Conservation (phyloP, 1,284 basidiomycete genomes). For the Marasmius tenuissimus region DNA sequence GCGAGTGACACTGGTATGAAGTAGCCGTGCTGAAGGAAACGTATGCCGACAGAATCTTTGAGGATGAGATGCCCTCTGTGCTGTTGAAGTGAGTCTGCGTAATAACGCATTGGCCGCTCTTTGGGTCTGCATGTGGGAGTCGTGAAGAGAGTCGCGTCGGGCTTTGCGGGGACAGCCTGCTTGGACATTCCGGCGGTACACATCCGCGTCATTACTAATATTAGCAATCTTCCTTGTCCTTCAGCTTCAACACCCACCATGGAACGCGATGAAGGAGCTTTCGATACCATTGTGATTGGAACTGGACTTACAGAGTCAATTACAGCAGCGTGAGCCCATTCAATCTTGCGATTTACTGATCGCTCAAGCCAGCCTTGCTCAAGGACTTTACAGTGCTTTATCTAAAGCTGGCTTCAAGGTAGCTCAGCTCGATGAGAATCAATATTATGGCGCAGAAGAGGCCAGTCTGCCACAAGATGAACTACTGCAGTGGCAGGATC, state of each 20-base stretch:
- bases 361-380: slow-evolving; percentile 12
- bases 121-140: not conserved
- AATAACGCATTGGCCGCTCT: not conserved
- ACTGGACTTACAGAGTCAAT: slow-evolving; percentile 91
- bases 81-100: not conserved
- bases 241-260: not conserved
- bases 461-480: slow-evolving; percentile 85
- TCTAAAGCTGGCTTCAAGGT: slow-evolving; percentile 86
- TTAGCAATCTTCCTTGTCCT: not conserved
- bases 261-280: slow-evolving; percentile 29
- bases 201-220: not conserved
- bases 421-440: slow-evolving; percentile 84
- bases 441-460: slow-evolving; percentile 84
- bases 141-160: too few relatives aligned
- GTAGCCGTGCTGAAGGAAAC: not conserved
- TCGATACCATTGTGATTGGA: slow-evolving; percentile 84
- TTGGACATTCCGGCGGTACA: too few relatives aligned
- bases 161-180: too few relatives aligned
- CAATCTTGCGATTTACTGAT: slow-evolving; percentile 6
- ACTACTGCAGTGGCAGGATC: slow-evolving; percentile 63
- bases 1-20: not conserved
- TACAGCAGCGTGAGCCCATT: slow-evolving; percentile 73
- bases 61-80: not conserved
- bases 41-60: not conserved
- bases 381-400: slow-evolving; percentile 62